phyloP scores from a whole-genome alignment of 768 basidiomycete species.

The Mycena belliarum region DNA sequence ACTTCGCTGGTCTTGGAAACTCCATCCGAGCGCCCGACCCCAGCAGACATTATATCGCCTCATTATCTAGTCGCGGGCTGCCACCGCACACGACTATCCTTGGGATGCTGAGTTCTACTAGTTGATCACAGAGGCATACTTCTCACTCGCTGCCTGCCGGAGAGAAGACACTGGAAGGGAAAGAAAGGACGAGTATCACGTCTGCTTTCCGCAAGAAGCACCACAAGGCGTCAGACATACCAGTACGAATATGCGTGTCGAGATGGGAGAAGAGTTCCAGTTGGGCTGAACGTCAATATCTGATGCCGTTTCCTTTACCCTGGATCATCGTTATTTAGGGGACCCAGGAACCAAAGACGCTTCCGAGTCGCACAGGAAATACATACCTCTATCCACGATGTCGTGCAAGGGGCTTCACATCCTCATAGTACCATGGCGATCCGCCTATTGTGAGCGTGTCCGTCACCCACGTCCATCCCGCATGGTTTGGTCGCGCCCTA shows the following conservation, averaged over 20 bases:
- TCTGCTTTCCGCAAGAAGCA: slow-evolving; percentile 48
- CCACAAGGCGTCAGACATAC: slow-evolving; percentile 52
- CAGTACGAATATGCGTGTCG: slow-evolving; percentile 41
- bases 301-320: slow-evolving; percentile 53
- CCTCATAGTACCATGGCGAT: slow-evolving; percentile 60
- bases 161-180: slow-evolving; percentile 58
- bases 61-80: slow-evolving; percentile 54
- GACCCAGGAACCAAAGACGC: slow-evolving; percentile 34
- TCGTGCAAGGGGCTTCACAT: slow-evolving; percentile 62
- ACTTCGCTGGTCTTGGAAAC: slow-evolving; percentile 61
- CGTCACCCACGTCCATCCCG: slow-evolving; percentile 53
- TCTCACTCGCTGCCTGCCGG: slow-evolving; percentile 59
- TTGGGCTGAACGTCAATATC: slow-evolving; percentile 57
- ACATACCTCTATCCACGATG: slow-evolving; percentile 65
- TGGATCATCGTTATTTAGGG: slow-evolving; percentile 49
- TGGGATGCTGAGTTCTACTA: slow-evolving; percentile 46
- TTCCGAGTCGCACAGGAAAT: slow-evolving; percentile 55
- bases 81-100: slow-evolving; percentile 33
- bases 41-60: slow-evolving; percentile 49
- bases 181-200: slow-evolving; percentile 65
- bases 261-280: slow-evolving; percentile 41
- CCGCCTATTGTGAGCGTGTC: slow-evolving; percentile 48
- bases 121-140: slow-evolving; percentile 42
- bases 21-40: slow-evolving; percentile 33
- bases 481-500: slow-evolving; percentile 56